Evolutionary conservation across 2,329 filamentous ascomycete genomes (phyloP), one percentile per base, ranked within the genome.

Genomic region (Aureobasidium pullulans): DNA sequence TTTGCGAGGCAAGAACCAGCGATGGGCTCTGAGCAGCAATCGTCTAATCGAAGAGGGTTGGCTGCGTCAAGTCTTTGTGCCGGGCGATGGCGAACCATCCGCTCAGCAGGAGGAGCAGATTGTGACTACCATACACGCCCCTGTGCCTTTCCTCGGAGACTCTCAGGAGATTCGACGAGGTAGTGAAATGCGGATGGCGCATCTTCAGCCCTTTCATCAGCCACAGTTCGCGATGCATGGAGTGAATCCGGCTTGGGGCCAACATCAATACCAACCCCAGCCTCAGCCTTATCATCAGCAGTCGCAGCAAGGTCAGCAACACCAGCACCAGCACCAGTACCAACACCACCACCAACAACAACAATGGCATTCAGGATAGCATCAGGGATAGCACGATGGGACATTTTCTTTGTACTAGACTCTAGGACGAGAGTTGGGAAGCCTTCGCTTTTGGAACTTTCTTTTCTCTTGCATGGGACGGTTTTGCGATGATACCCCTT

Each of bases 1-100:
- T 43, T 23, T 57, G 23, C 8, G 54, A 32, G 54, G 54, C 15
- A 57, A 57, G 23, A 57, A 57, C 11, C 42, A 43, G 15, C 42
- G 54, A 4, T 34, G 43, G 54, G 54, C 54, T 15, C n/a, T 57
- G 43, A 57, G 54, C 29, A 43, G 54, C n/a, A 43, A 31, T 9
- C 42, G 54, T 6, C 28, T 57, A 19, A 48, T 57, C n/a, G 54
- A 57, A 34, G 54, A 57, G 34, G 54, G 54, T 10, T 57, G 54
- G 54, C 36, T 57, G 44, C 37, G 54, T 19, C 37, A 43, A 32
- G 54, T 57, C 8, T 47, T 36, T 13, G 42, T 47, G 39, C 37
- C 32, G 15, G 54, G 54, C 9, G 54, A 57, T 23, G 54, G 54
- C 10, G 54, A 56, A n/a, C 52, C 52, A 56, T 28, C 7, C 4